A percentile compares a stretch with the other conserved stretches of the same genome.
Evolutionary conservation across 2,329 filamentous ascomycete genomes (phyloP).

Genomic region (Monosporascus ibericus): DNA sequence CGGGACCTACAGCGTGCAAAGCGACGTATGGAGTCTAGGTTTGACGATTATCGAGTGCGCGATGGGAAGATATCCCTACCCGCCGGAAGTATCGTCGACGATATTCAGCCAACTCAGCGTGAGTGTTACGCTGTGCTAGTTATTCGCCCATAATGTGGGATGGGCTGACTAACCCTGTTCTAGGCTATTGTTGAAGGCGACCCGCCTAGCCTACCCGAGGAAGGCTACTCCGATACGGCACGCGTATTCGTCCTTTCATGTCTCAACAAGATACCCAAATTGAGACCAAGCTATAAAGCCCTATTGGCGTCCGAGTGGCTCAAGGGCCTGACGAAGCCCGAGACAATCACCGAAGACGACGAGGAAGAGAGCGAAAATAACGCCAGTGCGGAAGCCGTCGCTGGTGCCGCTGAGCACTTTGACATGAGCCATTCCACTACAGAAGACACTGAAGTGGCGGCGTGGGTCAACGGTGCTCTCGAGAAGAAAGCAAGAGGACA

Average conservation of each 20-base stretch:
- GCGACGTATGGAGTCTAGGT: slow-evolving; percentile 95
- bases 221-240: slow-evolving; percentile 72
- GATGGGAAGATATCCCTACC: slow-evolving; percentile 90
- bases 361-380: slow-evolving; percentile 28
- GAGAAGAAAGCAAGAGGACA: slow-evolving; percentile 57
- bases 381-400: slow-evolving; percentile 32
- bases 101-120: slow-evolving; percentile 97
- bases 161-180: slow-evolving; percentile 14
- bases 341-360: slow-evolving; percentile 33
- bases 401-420: slow-evolving; percentile 38
- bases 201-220: slow-evolving; percentile 77
- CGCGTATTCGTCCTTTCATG: slow-evolving; percentile 85
- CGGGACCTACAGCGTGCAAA: slow-evolving; percentile 95
- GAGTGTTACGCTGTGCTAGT: slow-evolving; percentile 39
- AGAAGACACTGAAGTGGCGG: slow-evolving; percentile 75
- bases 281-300: slow-evolving; percentile 90
- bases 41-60: slow-evolving; percentile 95
- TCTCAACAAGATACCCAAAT: slow-evolving; percentile 84
- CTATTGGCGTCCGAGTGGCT: slow-evolving; percentile 89
- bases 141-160: background rate
- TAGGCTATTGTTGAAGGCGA: slow-evolving; percentile 97
- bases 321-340: slow-evolving; percentile 64
- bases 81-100: slow-evolving; percentile 94
- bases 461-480: slow-evolving; percentile 73
- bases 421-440: slow-evolving; percentile 39